Evolutionary conservation across 345 rosid genomes (phyloP).

Genomic region (Carallia brachiata): DNA sequence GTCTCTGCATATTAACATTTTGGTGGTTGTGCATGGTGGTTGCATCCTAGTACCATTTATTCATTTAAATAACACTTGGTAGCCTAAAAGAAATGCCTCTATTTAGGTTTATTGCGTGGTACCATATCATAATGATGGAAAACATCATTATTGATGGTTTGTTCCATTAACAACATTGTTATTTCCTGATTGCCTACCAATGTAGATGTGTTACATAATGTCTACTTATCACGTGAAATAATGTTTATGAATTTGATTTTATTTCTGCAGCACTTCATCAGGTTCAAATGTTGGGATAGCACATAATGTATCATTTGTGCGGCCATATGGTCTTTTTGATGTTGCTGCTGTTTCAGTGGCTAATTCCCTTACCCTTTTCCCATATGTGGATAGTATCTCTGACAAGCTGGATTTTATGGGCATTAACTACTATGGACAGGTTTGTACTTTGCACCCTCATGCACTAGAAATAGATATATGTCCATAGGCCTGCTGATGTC

Average conservation of each 20-base stretch:
- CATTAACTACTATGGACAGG: constrained; percentile 97
- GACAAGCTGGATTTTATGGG: constrained; percentile 83
- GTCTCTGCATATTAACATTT: too few species aligned
- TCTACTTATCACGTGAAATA: background rate
- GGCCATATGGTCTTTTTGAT: constrained; percentile 93
- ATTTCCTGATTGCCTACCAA: background rate
- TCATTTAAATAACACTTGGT: too few species aligned
- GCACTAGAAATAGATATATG: background rate
- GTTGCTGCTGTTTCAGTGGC: constrained; percentile 68
- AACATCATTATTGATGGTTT: too few species aligned
- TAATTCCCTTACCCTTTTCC: constrained; percentile 71
- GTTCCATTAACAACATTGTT: background rate
- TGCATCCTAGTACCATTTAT: background rate
- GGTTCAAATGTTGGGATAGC: constrained; percentile 69
- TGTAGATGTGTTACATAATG: background rate
- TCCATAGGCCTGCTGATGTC: constrained; percentile 8
- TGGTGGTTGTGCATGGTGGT: too few species aligned
- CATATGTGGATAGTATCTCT: constrained; percentile 69
- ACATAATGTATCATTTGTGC: constrained; percentile 86
- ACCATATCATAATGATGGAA: too few species aligned
- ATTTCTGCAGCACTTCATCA: constrained; percentile 28
- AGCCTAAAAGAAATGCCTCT: background rate
- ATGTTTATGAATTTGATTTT: background rate
- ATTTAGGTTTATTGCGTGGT: too few species aligned
- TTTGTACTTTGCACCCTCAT: constrained; percentile 19